These are phyloP conservation scores for Lepiota subincarnata DNA, from an alignment of 768 basidiomycete species.

Conservation along the genomic window DNA sequence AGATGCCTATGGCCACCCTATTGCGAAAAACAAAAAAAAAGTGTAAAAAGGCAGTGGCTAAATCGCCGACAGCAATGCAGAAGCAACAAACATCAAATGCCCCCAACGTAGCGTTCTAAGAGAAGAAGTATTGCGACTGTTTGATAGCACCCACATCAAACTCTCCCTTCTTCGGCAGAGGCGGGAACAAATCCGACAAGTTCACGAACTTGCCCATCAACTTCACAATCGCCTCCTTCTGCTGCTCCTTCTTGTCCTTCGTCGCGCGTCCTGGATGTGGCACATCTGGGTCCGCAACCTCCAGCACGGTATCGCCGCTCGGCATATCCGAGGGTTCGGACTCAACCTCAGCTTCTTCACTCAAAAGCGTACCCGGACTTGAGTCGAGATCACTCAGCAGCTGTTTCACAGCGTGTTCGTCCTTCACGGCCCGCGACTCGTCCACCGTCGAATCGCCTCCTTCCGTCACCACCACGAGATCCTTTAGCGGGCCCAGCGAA, in stretches of 20 bases:
- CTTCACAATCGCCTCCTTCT: slow-evolving; percentile 7
- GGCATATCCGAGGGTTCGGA: not conserved
- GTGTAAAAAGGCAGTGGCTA: too few species aligned
- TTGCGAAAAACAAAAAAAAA: not conserved
- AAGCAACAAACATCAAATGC: not conserved
- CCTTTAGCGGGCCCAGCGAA: slow-evolving; percentile 25
- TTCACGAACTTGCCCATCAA: slow-evolving; percentile 64
- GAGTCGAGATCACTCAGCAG: slow-evolving; percentile 1
- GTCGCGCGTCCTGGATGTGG: slow-evolving; percentile 1
- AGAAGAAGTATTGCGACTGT: slow-evolving; percentile 90
- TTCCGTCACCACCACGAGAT: slow-evolving; percentile 37
- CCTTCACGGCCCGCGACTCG: slow-evolving; percentile 15
- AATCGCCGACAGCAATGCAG: too few species aligned
- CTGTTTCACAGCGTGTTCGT: slow-evolving; percentile 3
- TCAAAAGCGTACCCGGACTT: slow-evolving; percentile 14
- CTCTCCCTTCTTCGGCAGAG: slow-evolving; percentile 76
- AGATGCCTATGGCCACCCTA: not conserved
- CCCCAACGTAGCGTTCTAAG: slow-evolving; percentile 37
- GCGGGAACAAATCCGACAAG: slow-evolving; percentile 72
- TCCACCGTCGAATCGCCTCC: slow-evolving; percentile 28
- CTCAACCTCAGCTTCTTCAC: slow-evolving; percentile 15
- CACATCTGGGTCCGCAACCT: slow-evolving; percentile 15
- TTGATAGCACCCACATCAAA: slow-evolving; percentile 85
- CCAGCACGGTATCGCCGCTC: not conserved
- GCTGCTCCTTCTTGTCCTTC: slow-evolving; percentile 11